phyloP scores from a whole-genome alignment of 2,329 filamentous ascomycete genomes.

The Scolecobasidium constrictum region DNA sequence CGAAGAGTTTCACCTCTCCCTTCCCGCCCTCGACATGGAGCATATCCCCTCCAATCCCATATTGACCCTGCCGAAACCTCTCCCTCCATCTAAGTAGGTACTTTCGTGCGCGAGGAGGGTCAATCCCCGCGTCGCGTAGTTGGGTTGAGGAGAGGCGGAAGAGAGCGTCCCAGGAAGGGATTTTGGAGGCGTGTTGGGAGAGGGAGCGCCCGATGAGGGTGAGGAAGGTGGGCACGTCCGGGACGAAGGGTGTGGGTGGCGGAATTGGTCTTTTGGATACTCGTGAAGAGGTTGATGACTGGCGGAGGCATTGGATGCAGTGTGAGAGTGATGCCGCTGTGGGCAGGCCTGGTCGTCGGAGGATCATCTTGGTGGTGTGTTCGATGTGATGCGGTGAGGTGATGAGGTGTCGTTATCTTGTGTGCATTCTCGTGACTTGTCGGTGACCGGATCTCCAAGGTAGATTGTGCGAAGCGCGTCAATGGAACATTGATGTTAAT shows the following conservation, averaged over 20 bases:
- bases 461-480: too few relatives aligned
- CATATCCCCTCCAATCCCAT: conserved; percentile 13
- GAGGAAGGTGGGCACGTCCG: conserved; percentile 12
- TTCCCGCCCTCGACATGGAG: conserved; percentile 11
- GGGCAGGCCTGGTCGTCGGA: conserved; percentile 8
- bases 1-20: conserved; percentile 43
- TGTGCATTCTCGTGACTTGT: neutral
- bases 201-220: conserved; percentile 12
- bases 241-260: conserved; percentile 13
- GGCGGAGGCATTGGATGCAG: conserved; percentile 3
- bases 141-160: conserved; percentile 11
- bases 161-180: conserved; percentile 13
- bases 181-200: conserved; percentile 11
- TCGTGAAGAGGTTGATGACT: neutral
- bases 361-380: conserved; percentile 2
- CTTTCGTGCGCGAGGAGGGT: conserved; percentile 11
- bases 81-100: conserved; percentile 13
- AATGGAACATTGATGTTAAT: too few relatives aligned
- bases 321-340: neutral
- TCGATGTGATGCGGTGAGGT: neutral
- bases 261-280: conserved; percentile 11
- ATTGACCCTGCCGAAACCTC: conserved; percentile 11
- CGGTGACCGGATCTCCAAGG: too few relatives aligned
- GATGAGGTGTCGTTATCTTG: neutral
- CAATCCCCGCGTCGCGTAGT: conserved; percentile 11